phyloP scores from a whole-genome alignment of 2,329 filamentous ascomycete species.

The Hymenotorrendiella dingleyae region DNA sequence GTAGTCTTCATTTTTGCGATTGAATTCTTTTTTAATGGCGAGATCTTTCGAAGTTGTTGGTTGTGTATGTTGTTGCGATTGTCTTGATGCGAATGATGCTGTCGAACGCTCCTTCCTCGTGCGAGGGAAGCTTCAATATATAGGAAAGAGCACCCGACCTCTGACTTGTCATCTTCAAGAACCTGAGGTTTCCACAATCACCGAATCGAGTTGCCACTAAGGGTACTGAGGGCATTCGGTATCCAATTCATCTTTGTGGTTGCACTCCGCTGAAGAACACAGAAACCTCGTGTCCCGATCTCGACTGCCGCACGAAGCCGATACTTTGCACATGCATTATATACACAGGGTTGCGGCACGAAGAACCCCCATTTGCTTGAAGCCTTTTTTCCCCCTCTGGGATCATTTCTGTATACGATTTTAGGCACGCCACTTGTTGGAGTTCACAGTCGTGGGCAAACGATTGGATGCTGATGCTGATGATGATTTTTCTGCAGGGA shows the following conservation, averaged over 20 bases:
- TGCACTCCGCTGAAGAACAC: not conserved
- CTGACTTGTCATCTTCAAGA: not conserved
- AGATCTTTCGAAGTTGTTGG: not conserved
- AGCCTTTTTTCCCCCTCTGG: no score
- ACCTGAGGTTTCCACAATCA: not conserved
- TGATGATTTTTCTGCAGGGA: no score
- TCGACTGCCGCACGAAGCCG: no score
- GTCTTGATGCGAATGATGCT: not conserved
- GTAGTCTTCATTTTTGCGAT: conserved; percentile 2
- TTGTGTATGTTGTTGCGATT: not conserved
- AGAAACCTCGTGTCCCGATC: no score
- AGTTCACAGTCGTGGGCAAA: no score
- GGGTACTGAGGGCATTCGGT: not conserved
- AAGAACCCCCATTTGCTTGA: no score
- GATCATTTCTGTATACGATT: no score
- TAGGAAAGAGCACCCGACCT: conserved; percentile 1
- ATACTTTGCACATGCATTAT: no score
- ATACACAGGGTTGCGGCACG: no score
- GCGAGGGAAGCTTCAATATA: not conserved
- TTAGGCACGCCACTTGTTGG: no score
- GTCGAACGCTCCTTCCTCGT: not conserved
- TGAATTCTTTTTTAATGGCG: not conserved
- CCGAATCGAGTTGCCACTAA: not conserved
- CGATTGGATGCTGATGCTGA: no score
- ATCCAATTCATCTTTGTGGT: not conserved